A percentile compares a stretch with the other conserved stretches of the same genome.
phyloP scores from a whole-genome alignment of 371 early-diverging fungal genomes.

The Chytridiales sp. region DNA sequence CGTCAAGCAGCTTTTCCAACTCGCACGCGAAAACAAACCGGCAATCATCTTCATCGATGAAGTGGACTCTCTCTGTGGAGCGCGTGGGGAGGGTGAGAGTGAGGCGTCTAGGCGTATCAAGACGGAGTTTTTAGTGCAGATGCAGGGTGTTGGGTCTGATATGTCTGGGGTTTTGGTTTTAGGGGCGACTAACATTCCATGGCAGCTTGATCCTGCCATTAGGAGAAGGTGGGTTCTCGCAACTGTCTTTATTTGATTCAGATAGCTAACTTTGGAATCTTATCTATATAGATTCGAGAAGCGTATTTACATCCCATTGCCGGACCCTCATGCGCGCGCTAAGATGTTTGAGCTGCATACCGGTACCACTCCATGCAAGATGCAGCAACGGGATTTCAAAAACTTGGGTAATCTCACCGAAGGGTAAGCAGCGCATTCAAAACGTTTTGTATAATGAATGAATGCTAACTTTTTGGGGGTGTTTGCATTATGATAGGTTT shows the following conservation, averaged over 20 bases:
- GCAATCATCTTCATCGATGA: slow-evolving; percentile 98
- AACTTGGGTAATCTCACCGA: slow-evolving; percentile 78
- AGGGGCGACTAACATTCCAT: slow-evolving; percentile 97
- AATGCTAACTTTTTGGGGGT: not conserved
- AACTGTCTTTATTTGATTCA: not conserved
- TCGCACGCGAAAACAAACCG: slow-evolving; percentile 91
- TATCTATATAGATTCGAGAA: slow-evolving; percentile 79
- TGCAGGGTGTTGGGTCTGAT: slow-evolving; percentile 97
- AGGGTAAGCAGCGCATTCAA: slow-evolving; percentile 60
- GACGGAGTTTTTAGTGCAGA: slow-evolving; percentile 95
- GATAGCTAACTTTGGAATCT: not conserved
- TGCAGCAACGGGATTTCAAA: slow-evolving; percentile 70
- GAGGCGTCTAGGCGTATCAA: slow-evolving; percentile 94
- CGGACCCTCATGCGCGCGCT: slow-evolving; percentile 84
- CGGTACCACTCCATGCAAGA: slow-evolving; percentile 81
- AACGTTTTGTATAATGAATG: not conserved
- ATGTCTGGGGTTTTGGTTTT: slow-evolving; percentile 90
- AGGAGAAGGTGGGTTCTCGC: slow-evolving; percentile 65
- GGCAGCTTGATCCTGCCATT: slow-evolving; percentile 93
- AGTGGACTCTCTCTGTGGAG: slow-evolving; percentile 94
- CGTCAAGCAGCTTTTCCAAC: slow-evolving; percentile 89
- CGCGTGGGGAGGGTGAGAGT: slow-evolving; percentile 92
- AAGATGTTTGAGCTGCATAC: slow-evolving; percentile 89
- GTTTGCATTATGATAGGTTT: slow-evolving; percentile 49
- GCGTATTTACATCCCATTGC: slow-evolving; percentile 95